Evolutionary conservation across 768 basidiomycete genomes (phyloP), one percentile per base, ranked within the genome.

Genomic region (Auricularia auricula-judae): DNA sequence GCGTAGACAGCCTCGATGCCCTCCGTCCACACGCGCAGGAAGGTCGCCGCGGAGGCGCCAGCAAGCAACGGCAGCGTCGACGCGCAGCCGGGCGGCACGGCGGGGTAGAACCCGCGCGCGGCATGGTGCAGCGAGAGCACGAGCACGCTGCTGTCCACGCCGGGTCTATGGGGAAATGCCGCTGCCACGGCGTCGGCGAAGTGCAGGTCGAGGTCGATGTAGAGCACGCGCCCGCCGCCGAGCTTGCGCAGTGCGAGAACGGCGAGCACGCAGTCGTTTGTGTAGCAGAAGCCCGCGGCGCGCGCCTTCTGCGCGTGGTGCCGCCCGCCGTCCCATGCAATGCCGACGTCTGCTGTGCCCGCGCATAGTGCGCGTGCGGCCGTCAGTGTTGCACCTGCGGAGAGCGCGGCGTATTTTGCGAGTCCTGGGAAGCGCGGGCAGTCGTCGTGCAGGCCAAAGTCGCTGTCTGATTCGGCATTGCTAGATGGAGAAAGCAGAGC

Each of bases 291-390:
- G 0, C 95, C 95, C 3, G 89, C 85, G 0, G 93, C 93, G 53
- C 78, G 79, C 0, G 83, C 80, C 71, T 91, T 88, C 62, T 85
- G 82, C 0, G 91, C 90, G 69, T 97, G 95, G 69, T 96, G 95
- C 70, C 93, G 81, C 62, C 95, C 95, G 16, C 95, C 95, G 68
- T 95, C 94, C 94, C 95, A 97, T 71, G 83, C 86, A 53, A 98
- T 84, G 0, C 88, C 84, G 35, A 90, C 74, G 35, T 89, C 81
- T 3, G 81, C 80, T 1, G 76, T 54, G 14, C 77, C 74, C 11
- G 81, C 75, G 33, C 78, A 76, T 3, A 98, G 76, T 4, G 82
- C 79, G 8, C 80, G 78, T 3, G 84, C 88, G 0, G 89, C 93
- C 1, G 89, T 86, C 44, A 94, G 76, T 0, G 91, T 83, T 0